Conservation (phyloP, 371 early-diverging fungal genomes). For the Zopfochytrium polystomum region DNA sequence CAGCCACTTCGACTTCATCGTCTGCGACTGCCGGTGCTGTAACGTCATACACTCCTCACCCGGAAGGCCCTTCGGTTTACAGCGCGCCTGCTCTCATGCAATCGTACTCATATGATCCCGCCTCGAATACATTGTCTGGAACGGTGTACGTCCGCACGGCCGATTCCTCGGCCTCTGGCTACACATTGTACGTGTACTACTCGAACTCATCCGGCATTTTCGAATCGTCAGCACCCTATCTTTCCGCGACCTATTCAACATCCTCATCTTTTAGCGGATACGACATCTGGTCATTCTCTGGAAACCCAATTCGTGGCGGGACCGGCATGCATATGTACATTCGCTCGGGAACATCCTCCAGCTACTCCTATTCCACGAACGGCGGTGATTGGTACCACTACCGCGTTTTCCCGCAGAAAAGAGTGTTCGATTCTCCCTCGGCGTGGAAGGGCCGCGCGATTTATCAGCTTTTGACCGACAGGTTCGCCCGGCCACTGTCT, state of each 20-base stretch:
- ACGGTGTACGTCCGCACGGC: background rate
- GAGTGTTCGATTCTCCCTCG: too few relatives aligned
- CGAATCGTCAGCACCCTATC: background rate
- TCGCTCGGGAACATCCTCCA: too few relatives aligned
- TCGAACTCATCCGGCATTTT: conserved; percentile 7
- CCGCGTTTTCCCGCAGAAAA: too few relatives aligned
- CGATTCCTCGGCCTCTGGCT: background rate
- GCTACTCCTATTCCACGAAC: too few relatives aligned
- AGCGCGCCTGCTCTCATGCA: background rate
- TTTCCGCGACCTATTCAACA: background rate
- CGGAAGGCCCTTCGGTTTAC: conserved; percentile 10
- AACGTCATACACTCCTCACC: conserved; percentile 3
- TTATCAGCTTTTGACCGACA: too few relatives aligned
- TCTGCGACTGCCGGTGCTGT: too few relatives aligned
- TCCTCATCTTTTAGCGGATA: background rate
- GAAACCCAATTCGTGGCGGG: too few relatives aligned
- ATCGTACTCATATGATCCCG: background rate
- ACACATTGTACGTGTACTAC: background rate
- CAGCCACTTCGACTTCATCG: conserved; percentile 1
- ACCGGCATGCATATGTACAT: too few relatives aligned
- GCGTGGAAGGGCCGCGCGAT: too few relatives aligned
- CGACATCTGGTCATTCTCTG: conserved; percentile 10
- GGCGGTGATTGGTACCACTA: too few relatives aligned
- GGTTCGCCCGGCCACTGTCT: too few relatives aligned
- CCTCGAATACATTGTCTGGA: conserved; percentile 1